phyloP scores from a whole-genome alignment of 768 basidiomycete genomes.

The Termitomyces sp. region DNA sequence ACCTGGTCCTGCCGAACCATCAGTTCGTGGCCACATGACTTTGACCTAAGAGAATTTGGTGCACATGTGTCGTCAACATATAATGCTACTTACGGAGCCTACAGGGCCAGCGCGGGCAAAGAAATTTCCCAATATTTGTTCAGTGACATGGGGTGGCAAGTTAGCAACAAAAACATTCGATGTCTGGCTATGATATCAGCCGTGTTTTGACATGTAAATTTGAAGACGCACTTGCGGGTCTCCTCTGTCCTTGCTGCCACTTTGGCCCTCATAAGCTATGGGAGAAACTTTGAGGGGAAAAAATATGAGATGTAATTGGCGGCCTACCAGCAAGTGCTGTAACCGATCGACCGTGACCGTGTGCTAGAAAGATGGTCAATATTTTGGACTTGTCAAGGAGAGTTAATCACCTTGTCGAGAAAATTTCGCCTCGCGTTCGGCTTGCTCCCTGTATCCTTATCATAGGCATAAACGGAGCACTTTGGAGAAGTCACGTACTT shows the following conservation, averaged over 20 bases:
- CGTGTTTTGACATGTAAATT: neutral
- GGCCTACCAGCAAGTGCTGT: constrained; percentile 82
- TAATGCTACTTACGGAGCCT: constrained; percentile 56
- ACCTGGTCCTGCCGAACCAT: constrained; percentile 60
- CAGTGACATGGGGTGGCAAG: constrained; percentile 81
- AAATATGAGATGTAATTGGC: neutral
- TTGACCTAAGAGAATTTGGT: constrained; percentile 56
- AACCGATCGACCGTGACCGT: constrained; percentile 66
- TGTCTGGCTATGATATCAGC: constrained; percentile 43
- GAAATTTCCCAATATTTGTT: constrained; percentile 79
- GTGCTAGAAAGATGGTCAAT: constrained; percentile 28
- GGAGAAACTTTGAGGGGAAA: constrained; percentile 3
- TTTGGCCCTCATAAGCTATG: constrained; percentile 84
- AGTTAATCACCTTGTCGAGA: constrained; percentile 49
- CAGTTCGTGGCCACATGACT: constrained; percentile 98
- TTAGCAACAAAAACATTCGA: constrained; percentile 97
- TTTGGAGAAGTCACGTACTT: constrained; percentile 37
- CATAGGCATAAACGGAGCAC: constrained; percentile 4
- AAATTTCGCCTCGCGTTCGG: constrained; percentile 81
- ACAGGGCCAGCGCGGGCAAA: constrained; percentile 93
- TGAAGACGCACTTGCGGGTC: constrained; percentile 66
- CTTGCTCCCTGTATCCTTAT: constrained; percentile 68
- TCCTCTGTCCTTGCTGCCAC: constrained; percentile 83
- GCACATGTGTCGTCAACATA: neutral
- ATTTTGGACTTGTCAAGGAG: neutral